A percentile compares a stretch with the other conserved stretches of the same genome.
phyloP scores from a whole-genome alignment of 2,329 filamentous ascomycete species.

The Microascus cirrosus region DNA sequence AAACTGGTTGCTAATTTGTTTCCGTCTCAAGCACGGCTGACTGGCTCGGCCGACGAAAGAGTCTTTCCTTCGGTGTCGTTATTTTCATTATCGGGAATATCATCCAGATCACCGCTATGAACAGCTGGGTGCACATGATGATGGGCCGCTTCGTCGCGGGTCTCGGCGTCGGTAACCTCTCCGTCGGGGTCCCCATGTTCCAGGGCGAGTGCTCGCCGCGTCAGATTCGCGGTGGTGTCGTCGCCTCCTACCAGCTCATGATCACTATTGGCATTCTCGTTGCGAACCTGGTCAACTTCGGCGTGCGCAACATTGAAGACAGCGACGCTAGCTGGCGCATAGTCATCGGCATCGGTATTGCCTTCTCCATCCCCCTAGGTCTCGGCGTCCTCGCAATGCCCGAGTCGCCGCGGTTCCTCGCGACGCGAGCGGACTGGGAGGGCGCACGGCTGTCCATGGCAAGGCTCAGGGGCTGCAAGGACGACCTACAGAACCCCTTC shows the following conservation, averaged over 20 bases:
- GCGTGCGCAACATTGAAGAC: slow-evolving; percentile 29
- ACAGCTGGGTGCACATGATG: slow-evolving; percentile 55
- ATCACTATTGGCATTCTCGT: slow-evolving; percentile 60
- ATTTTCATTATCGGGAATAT: slow-evolving; percentile 55
- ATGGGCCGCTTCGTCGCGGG: slow-evolving; percentile 60
- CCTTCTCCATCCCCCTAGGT: slow-evolving; percentile 39
- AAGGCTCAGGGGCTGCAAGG: slow-evolving; percentile 37
- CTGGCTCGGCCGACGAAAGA: slow-evolving; percentile 44
- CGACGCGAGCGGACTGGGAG: slow-evolving; percentile 32
- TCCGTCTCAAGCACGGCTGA: slow-evolving; percentile 33
- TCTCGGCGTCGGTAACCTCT: slow-evolving; percentile 57
- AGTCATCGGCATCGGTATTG: slow-evolving; percentile 44
- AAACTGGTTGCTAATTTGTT: not conserved
- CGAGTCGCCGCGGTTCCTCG: slow-evolving; percentile 47
- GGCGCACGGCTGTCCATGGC: slow-evolving; percentile 38
- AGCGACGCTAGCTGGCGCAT: slow-evolving; percentile 46
- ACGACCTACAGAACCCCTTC: slow-evolving; percentile 28
- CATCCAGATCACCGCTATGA: slow-evolving; percentile 50
- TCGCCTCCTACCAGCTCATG: slow-evolving; percentile 63
- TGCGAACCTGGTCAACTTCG: slow-evolving; percentile 43
- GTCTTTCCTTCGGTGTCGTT: slow-evolving; percentile 38
- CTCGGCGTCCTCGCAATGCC: slow-evolving; percentile 41
- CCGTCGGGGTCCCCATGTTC: slow-evolving; percentile 55
- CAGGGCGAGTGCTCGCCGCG: slow-evolving; percentile 53
- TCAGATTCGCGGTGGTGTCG: slow-evolving; percentile 51